phyloP scores from a whole-genome alignment of 306 rosid species.

The Malus orientalis region DNA sequence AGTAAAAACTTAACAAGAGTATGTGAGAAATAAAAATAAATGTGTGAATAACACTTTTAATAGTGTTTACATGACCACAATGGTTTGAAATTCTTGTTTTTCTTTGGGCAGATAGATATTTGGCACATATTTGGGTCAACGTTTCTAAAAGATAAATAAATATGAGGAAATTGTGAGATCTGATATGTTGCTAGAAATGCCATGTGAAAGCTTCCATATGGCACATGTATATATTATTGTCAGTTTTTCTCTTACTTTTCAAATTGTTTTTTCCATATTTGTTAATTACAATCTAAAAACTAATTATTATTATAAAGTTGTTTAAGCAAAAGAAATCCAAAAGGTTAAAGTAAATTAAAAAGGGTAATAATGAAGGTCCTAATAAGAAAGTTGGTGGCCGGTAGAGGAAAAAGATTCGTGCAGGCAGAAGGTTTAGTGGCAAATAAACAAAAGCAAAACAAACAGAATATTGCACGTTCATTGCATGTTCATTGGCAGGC shows the following conservation, averaged over 20 bases:
- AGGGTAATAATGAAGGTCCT: background rate
- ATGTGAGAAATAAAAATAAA: too few relatives aligned
- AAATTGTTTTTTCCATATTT: background rate
- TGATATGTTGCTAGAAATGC: slow-evolving; percentile 4
- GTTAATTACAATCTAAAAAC: background rate
- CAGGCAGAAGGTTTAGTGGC: background rate
- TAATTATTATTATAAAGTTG: background rate
- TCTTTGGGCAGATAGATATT: background rate
- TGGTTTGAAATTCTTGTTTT: background rate
- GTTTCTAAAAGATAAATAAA: background rate
- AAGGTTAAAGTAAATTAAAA: background rate
- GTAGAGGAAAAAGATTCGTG: background rate
- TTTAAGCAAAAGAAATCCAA: background rate
- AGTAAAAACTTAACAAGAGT: too few relatives aligned
- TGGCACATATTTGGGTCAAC: background rate
- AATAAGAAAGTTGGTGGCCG: background rate
- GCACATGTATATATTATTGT: background rate
- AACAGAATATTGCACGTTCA: too few relatives aligned
- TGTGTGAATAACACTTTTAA: too few relatives aligned
- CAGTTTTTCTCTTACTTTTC: background rate
- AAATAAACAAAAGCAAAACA: background rate
- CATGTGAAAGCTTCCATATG: slow-evolving; percentile 7
- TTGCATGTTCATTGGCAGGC: background rate
- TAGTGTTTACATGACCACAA: background rate
- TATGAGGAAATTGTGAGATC: background rate